Percentiles rank a stretch among this genome's conserved stretches.
phyloP scores from a whole-genome alignment of 176 grass and related monocot species.

The Eleusine indica region DNA sequence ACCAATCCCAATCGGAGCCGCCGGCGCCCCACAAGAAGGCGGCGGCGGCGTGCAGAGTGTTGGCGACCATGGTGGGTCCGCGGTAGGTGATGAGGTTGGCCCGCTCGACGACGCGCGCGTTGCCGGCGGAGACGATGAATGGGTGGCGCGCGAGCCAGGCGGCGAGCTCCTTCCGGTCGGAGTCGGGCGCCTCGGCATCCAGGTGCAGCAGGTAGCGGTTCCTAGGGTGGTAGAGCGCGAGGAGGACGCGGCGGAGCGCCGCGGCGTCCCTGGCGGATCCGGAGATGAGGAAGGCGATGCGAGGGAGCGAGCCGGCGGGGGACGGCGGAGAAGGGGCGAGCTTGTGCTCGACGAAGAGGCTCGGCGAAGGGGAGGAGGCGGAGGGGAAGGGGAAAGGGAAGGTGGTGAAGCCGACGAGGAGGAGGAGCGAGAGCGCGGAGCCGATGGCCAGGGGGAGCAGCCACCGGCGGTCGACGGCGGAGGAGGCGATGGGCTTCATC shows the following conservation, averaged over 20 bases:
- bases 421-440: conserved; percentile 45
- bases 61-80: conserved; percentile 66
- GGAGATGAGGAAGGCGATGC: conserved; percentile 65
- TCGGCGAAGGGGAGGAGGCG: conserved; percentile 11
- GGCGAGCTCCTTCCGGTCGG: conserved; percentile 40
- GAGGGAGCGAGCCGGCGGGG: conserved; percentile 9
- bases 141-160: conserved; percentile 36
- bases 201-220: conserved; percentile 73
- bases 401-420: conserved; percentile 47
- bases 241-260: conserved; percentile 54
- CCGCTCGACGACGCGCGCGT: conserved; percentile 53
- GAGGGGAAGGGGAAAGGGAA: conserved; percentile 28
- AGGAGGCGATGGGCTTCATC: conserved; percentile 46
- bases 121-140: conserved; percentile 29
- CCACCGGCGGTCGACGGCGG: conserved; percentile 57
- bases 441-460: conserved; percentile 48
- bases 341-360: conserved; percentile 71
- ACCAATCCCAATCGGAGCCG: conserved; percentile 54
- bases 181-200: conserved; percentile 53
- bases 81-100: conserved; percentile 69
- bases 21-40: conserved; percentile 41
- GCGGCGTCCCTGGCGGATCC: conserved; percentile 49
- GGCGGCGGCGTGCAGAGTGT: conserved; percentile 69
- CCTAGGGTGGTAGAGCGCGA: conserved; percentile 64
- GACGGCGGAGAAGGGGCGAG: conserved; percentile 39